These are phyloP conservation scores for Thielaviopsis ethacetica DNA, from an alignment of 2,329 filamentous ascomycete genomes.

Conservation along the genomic window DNA sequence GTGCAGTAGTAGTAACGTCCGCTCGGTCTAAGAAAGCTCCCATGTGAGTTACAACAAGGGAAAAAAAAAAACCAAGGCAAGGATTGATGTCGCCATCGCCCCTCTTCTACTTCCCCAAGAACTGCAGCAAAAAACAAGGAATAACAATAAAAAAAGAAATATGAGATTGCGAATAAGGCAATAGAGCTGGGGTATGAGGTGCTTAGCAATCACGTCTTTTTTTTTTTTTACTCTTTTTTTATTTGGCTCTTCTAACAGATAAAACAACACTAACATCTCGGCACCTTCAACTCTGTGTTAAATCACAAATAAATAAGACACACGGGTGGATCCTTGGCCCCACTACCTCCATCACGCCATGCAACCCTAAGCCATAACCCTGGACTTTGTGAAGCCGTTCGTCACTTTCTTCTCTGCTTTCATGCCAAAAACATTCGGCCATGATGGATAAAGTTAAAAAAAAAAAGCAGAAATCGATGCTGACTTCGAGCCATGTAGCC, in stretches of 20 bases:
- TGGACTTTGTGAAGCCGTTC: neutral
- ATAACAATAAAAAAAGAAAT: neutral
- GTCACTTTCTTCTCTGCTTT: neutral
- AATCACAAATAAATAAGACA: too few species aligned
- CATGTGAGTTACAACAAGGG: neutral
- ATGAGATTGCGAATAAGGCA: neutral
- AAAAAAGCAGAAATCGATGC: too few species aligned
- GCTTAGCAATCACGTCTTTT: neutral
- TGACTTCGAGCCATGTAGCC: too few species aligned
- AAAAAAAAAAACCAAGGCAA: conserved; percentile 1
- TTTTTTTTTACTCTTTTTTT: neutral
- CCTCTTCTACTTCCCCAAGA: conserved; percentile 11
- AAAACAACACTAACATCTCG: too few species aligned
- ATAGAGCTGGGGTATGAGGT: neutral
- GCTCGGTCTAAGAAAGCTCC: neutral
- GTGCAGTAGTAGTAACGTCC: too few species aligned
- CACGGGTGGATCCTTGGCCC: neutral
- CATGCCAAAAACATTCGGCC: neutral
- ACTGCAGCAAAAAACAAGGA: neutral
- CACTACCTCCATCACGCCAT: neutral
- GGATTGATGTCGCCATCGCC: conserved; percentile 17
- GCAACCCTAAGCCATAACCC: neutral
- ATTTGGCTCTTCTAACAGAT: too few species aligned
- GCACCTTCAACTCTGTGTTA: too few species aligned
- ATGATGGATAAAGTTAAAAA: neutral